A percentile compares a stretch with the other conserved stretches of the same genome.
Conservation (phyloP, 805 yeast genomes). For the Cyberlindnera suaveolens region DNA sequence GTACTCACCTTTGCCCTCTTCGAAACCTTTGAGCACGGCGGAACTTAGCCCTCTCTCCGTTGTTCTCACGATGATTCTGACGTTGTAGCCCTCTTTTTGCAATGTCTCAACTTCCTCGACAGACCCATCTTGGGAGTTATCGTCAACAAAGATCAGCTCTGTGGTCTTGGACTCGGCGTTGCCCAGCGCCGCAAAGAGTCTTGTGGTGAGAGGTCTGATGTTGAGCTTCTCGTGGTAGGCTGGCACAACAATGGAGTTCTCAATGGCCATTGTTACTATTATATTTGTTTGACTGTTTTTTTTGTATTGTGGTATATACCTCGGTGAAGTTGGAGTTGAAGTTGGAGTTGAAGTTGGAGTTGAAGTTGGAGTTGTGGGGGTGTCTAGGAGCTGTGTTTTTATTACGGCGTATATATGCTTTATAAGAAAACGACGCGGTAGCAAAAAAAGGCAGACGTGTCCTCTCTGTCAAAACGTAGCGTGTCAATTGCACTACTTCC, state of each 20-base stretch:
- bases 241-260: constrained; percentile 40
- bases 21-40: constrained; percentile 43
- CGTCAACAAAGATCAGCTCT: constrained; percentile 46
- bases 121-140: constrained; percentile 45
- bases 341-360: too few species aligned
- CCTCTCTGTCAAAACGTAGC: too few species aligned
- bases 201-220: constrained; percentile 42
- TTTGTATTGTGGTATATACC: too few species aligned
- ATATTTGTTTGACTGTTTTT: too few species aligned
- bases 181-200: constrained; percentile 43
- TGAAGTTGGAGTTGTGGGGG: too few species aligned
- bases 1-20: constrained; percentile 40
- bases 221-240: constrained; percentile 45
- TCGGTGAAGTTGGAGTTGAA: too few species aligned
- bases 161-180: constrained; percentile 34
- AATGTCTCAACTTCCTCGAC: constrained; percentile 43
- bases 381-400: too few species aligned
- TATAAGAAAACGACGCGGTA: too few species aligned
- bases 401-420: too few species aligned
- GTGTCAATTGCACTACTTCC: neutral
- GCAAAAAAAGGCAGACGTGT: too few species aligned
- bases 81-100: constrained; percentile 40
- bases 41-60: constrained; percentile 44
- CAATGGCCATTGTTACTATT: constrained; percentile 18
- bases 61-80: constrained; percentile 43